Evolutionary conservation across 1,284 basidiomycete species (phyloP), one percentile per base, ranked within the genome.

Genomic region (Heterobasidion occidentale): DNA sequence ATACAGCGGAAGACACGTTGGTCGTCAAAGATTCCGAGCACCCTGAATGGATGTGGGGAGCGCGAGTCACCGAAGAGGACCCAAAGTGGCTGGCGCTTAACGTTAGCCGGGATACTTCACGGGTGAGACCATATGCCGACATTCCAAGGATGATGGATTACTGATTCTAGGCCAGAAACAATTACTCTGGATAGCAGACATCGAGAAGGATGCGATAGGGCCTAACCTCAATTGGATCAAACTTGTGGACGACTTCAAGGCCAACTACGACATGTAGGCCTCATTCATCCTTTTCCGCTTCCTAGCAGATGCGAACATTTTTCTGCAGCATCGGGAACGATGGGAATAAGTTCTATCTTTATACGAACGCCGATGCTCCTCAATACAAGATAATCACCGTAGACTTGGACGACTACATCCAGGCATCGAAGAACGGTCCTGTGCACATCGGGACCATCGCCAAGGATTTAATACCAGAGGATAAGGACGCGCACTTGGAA

Each of bases 401-500:
- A 52, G 86, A 92, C 61, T 67, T 90, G 36, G 74, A 77, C 19
- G 75, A 81, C 42, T 62, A 56, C 15, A 45, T 57, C 48, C 34
- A 36, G 9, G 58, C 58, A 7, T 57, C 60, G 0, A 27, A 54
- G 46, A 51, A 33, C 0, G 56, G 55, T 14, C 50, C 48, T 9
- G 60, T 51, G 7, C 49, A 60, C 45, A 54, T 62, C 56, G 72
- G 74, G 57, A 68, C 70, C 49, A 68, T 69, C 1, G 77, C 81
- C 65, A 71, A 73, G 53, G 87, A 90, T 54, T 72, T 92, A 57
- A 84, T 94, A 42, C 79, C 88, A 0, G 89, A 94, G 68, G 79
- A 86, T 65, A 75, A 80, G 54, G 78, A 84, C 46, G 84, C 88
- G 19, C 75, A 72, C 56, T 72, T 94, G 7, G 75, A 77, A 38